Percentiles rank a stretch among this genome's conserved stretches.
phyloP scores from a whole-genome alignment of 495 filamentous ascomycete genomes.

The Xylaria telfairii region DNA sequence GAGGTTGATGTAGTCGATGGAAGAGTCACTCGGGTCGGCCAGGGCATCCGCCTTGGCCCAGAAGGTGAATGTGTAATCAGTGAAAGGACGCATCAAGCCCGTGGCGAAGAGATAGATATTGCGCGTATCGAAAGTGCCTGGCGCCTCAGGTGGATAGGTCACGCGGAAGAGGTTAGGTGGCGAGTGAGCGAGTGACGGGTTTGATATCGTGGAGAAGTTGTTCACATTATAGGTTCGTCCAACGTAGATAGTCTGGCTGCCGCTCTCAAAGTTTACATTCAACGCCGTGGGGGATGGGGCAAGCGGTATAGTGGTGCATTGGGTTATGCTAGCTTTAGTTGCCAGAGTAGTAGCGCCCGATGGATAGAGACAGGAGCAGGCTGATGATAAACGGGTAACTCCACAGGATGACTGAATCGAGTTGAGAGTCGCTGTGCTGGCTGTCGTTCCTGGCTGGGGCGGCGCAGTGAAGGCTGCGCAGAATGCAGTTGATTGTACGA shows the following conservation, averaged over 20 bases:
- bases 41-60: conserved; percentile 12
- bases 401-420: conserved; percentile 14
- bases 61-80: conserved; percentile 15
- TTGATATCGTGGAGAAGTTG: conserved; percentile 3
- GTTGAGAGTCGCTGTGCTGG: conserved; percentile 5
- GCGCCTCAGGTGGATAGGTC: conserved; percentile 1
- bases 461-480: conserved; percentile 16
- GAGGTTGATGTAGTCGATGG: conserved; percentile 20
- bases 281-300: conserved; percentile 14
- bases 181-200: conserved; percentile 11
- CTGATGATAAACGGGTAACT: conserved; percentile 13
- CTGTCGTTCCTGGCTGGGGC: conserved; percentile 1
- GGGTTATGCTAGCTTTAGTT: conserved; percentile 18
- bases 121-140: background rate
- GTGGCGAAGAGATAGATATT: conserved; percentile 13
- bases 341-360: conserved; percentile 12
- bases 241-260: conserved; percentile 2
- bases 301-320: conserved; percentile 10
- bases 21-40: background rate
- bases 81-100: conserved; percentile 13
- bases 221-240: conserved; percentile 5
- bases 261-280: conserved; percentile 9
- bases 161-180: conserved; percentile 14
- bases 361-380: conserved; percentile 17
- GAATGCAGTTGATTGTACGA: conserved; percentile 14